Conservation (phyloP, 306 rosid species). For the Rosa persica region DNA sequence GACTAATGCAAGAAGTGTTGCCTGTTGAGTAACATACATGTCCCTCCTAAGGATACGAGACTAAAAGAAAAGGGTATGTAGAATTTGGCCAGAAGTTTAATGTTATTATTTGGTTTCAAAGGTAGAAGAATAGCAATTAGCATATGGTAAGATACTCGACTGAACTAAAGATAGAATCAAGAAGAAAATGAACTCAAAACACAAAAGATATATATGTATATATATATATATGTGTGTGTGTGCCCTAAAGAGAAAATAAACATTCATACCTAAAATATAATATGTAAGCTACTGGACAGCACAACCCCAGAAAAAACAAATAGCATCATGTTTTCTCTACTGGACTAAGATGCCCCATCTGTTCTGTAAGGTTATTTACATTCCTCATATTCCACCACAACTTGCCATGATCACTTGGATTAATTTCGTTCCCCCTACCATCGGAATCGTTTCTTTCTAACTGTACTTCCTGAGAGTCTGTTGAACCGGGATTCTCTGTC, state of each 20-base stretch:
- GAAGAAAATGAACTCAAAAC: constrained; percentile 22
- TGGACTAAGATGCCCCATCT: constrained; percentile 67
- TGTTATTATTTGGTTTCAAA: not conserved
- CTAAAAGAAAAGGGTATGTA: not conserved
- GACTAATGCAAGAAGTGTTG: not conserved
- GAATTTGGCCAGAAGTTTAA: not conserved
- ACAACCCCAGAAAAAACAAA: constrained; percentile 33
- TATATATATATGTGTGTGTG: no score
- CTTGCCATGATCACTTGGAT: constrained; percentile 37
- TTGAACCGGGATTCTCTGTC: constrained; percentile 79
- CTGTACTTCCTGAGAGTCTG: constrained; percentile 62
- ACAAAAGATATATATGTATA: constrained; percentile 12
- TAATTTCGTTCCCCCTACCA: constrained; percentile 49
- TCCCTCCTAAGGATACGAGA: not conserved
- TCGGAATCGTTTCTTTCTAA: constrained; percentile 56
- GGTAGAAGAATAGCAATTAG: constrained; percentile 12
- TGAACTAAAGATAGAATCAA: not conserved
- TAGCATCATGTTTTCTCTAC: constrained; percentile 43
- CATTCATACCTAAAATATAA: constrained; percentile 46
- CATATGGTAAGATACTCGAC: constrained; percentile 1
- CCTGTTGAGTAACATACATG: not conserved
- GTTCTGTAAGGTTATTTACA: constrained; percentile 66
- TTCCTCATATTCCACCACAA: constrained; percentile 66
- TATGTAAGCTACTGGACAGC: constrained; percentile 39
- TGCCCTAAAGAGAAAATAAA: not conserved